These are phyloP conservation scores for Scheffersomyces ergatensis DNA, from an alignment of 805 yeast species.

Conservation along the genomic window DNA sequence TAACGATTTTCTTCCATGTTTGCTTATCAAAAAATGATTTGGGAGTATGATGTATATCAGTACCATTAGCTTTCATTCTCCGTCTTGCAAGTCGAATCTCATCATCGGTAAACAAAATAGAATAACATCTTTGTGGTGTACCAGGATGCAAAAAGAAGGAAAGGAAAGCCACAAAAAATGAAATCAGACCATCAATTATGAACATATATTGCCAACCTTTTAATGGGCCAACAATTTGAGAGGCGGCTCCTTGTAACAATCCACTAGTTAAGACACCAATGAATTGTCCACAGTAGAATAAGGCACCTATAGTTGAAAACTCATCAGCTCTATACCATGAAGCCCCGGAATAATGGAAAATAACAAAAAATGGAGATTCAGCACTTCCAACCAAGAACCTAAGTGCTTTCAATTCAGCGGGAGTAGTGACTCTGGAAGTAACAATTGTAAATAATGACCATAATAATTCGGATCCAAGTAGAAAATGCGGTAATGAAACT, in stretches of 20 bases:
- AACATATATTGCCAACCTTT: constrained; percentile 76
- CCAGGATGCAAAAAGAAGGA: constrained; percentile 63
- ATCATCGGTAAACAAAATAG: constrained; percentile 31
- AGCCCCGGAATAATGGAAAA: constrained; percentile 47
- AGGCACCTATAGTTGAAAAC: constrained; percentile 63
- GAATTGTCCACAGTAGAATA: constrained; percentile 62
- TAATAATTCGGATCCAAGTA: constrained; percentile 56
- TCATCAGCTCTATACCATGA: constrained; percentile 34
- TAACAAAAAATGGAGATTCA: constrained; percentile 56
- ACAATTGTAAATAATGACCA: constrained; percentile 69
- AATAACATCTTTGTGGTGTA: constrained; percentile 50
- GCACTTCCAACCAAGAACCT: constrained; percentile 68
- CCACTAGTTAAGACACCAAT: constrained; percentile 64
- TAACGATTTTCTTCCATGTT: constrained; percentile 52
- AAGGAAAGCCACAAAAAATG: constrained; percentile 54
- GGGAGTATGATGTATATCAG: constrained; percentile 17
- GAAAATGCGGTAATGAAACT: constrained; percentile 50
- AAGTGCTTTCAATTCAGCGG: constrained; percentile 54
- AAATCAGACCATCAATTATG: constrained; percentile 61
- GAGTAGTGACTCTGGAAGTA: constrained; percentile 47
- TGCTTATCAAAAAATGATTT: constrained; percentile 37
- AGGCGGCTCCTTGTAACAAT: constrained; percentile 59
- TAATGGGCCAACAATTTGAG: constrained; percentile 43
- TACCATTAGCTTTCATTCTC: constrained; percentile 21
- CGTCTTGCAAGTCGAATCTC: constrained; percentile 32